Conservation (phyloP, 805 yeast genomes). For the Peterozyma xylosa region DNA sequence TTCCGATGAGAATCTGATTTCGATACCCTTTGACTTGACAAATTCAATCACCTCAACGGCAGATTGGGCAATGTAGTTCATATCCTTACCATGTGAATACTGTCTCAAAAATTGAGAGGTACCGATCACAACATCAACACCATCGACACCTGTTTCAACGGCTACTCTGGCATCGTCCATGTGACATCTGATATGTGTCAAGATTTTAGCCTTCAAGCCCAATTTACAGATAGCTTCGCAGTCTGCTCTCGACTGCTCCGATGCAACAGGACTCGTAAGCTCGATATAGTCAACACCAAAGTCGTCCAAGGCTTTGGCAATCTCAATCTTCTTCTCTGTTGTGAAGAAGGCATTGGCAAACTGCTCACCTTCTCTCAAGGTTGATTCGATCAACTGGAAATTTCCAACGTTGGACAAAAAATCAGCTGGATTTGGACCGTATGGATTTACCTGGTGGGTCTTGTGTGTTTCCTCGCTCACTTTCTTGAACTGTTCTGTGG, state of each 20-base stretch:
- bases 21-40: conserved; percentile 53
- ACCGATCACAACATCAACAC: conserved; percentile 55
- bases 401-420: conserved; percentile 45
- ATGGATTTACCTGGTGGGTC: conserved; percentile 29
- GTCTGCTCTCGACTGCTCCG: conserved; percentile 49
- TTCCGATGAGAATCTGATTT: conserved; percentile 51
- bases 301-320: conserved; percentile 54
- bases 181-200: conserved; percentile 55
- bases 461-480: not conserved
- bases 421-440: conserved; percentile 54
- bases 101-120: conserved; percentile 51
- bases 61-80: conserved; percentile 48
- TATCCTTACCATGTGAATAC: conserved; percentile 54
- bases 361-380: conserved; percentile 59
- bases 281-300: conserved; percentile 58
- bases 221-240: conserved; percentile 54
- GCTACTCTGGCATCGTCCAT: conserved; percentile 57
- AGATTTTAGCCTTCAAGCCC: conserved; percentile 49
- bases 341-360: conserved; percentile 57
- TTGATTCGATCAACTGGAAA: conserved; percentile 49
- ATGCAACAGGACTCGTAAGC: conserved; percentile 52
- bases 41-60: conserved; percentile 55
- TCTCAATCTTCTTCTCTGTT: conserved; percentile 47
- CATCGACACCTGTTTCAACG: conserved; percentile 56
- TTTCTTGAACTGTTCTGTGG: not conserved